Evolutionary conservation across 805 yeast genomes (phyloP), one percentile per base, ranked within the genome.

Genomic region (Yamadazyma scolyti): DNA sequence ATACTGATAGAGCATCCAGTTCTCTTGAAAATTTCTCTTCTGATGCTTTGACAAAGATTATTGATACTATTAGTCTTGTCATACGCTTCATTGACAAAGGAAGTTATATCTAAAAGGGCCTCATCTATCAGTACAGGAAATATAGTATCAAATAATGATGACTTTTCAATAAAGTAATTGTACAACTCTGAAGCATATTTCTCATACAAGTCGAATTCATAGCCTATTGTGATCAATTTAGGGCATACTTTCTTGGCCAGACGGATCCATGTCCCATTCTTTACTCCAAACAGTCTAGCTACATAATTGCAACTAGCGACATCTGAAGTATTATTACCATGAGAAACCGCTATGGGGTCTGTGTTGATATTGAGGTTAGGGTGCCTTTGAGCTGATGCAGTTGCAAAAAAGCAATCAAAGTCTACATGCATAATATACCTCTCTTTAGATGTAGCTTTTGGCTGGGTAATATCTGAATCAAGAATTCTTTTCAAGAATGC

Each of bases 41-140:
- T 56, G 8, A 78, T 61, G 4, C 50, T 43, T 2, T 40, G 38
- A 42, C 65, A 54, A 6, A 68, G 43, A 0, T 23, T 8, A 15
- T 16, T 22, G 4, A 40, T 20, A 20, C 28, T 34, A 5, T 36
- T 37, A 5, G 44, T 29, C 5, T 20, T 24, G 23, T 15, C 20
- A 12, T 19, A 21, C 5, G 16, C 17, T n/a, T 18, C 16, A n/a
- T 43, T 43, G 15, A 52, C 50, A 21, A 50, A 40, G 2, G 56
- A 16, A 0, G 79, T 59, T 1, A 81, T 66, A 44, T 86, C 95
- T 7, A 86, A 50, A n/a, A 93, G 58, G 0, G 88, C 96, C 50
- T 93, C 98, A 54, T 93, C 97, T 3, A 93, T 79, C 39, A 94
- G 87, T 1, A 93, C 85, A 0, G 97, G 97, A 18, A 79, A 66